phyloP scores from a whole-genome alignment of 768 basidiomycete species.

The Mycena chlorophos region DNA sequence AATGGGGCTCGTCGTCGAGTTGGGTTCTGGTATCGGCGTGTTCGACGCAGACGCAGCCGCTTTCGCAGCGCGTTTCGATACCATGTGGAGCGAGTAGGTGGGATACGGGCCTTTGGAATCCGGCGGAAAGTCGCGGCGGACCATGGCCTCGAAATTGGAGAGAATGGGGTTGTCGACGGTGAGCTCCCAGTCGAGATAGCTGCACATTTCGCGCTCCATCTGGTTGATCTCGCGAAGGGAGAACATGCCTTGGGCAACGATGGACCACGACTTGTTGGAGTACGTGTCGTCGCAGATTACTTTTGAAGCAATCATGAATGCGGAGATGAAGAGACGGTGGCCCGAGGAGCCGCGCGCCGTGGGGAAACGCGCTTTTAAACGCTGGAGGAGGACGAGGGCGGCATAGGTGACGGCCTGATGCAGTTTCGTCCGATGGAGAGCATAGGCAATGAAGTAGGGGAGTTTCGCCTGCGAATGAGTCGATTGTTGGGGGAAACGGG shows the following conservation, averaged over 20 bases:
- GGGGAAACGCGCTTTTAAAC: conserved; percentile 89
- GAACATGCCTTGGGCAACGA: conserved; percentile 89
- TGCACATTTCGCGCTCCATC: conserved; percentile 93
- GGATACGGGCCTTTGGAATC: conserved; percentile 56
- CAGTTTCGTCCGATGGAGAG: conserved; percentile 80
- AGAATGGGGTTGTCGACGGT: conserved; percentile 69
- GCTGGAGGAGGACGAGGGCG: conserved; percentile 66
- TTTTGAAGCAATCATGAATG: conserved; percentile 90
- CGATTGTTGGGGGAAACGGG: conserved; percentile 65
- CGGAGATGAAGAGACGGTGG: conserved; percentile 86
- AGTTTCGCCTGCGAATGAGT: conserved; percentile 60
- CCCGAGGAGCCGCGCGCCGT: conserved; percentile 88
- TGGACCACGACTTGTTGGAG: conserved; percentile 90
- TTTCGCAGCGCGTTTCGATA: conserved; percentile 58
- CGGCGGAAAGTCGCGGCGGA: conserved; percentile 56
- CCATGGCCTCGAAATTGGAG: conserved; percentile 58
- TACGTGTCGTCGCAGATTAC: conserved; percentile 95
- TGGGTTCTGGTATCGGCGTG: conserved; percentile 44
- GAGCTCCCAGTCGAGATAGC: conserved; percentile 91
- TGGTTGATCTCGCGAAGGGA: conserved; percentile 88
- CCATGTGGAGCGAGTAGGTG: conserved; percentile 59
- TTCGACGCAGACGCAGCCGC: conserved; percentile 41
- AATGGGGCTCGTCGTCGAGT: conserved; percentile 47
- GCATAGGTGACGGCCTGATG: conserved; percentile 70
- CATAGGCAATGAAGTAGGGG: conserved; percentile 83